phyloP scores from a whole-genome alignment of 2,329 filamentous ascomycete genomes.

The Exophiala sideris region DNA sequence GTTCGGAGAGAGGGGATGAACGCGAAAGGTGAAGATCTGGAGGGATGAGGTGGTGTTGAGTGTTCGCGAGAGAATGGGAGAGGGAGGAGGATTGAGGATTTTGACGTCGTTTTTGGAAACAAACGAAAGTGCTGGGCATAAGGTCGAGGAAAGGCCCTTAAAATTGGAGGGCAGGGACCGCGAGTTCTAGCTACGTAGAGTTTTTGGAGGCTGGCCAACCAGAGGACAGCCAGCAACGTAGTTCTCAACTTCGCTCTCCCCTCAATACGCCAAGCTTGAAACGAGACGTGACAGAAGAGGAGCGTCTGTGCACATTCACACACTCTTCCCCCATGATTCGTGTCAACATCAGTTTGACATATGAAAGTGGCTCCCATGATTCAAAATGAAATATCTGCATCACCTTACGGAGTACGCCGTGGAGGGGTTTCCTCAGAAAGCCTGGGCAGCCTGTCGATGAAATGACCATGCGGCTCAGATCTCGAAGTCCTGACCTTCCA shows the following conservation, averaged over 20 bases:
- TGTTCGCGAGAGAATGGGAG: slow-evolving; percentile 4
- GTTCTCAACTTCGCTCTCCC: too few species aligned
- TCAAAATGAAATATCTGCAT: too few species aligned
- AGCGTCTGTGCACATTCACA: too few species aligned
- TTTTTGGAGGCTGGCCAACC: too few species aligned
- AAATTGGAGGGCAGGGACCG: not conserved
- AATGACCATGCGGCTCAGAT: slow-evolving; percentile 1
- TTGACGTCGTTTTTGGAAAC: slow-evolving; percentile 17
- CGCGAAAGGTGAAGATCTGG: slow-evolving; percentile 7
- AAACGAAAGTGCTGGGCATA: slow-evolving; percentile 18
- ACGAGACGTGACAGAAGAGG: too few species aligned
- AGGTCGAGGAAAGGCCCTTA: not conserved
- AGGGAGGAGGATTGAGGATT: slow-evolving; percentile 15
- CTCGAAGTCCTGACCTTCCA: not conserved
- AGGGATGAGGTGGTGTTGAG: not conserved
- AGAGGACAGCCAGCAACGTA: too few species aligned
- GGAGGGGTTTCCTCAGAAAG: not conserved
- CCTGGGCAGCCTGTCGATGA: not conserved
- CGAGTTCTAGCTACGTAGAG: too few species aligned
- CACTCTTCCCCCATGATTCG: too few species aligned
- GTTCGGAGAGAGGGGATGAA: slow-evolving; percentile 4
- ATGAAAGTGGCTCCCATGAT: too few species aligned
- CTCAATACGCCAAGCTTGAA: too few species aligned
- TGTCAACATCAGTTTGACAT: too few species aligned
- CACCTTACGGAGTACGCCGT: too few species aligned